Evolutionary conservation across 164 flowering plant genomes (phyloP).

Genomic region (Magnolia kwangsiensis): DNA sequence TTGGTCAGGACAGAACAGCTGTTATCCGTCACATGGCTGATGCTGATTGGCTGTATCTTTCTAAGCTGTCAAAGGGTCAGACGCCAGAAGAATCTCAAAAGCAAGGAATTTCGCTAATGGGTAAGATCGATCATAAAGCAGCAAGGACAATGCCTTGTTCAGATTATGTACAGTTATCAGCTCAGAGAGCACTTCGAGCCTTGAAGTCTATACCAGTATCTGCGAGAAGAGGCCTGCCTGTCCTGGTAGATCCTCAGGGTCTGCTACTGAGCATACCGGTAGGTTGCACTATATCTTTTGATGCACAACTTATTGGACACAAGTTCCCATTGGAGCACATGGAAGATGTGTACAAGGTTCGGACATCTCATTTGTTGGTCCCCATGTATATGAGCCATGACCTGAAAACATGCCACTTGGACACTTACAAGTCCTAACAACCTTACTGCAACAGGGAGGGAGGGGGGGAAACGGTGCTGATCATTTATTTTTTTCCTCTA

Average conservation of each 20-base stretch:
- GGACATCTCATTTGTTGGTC: neutral
- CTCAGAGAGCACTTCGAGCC: conserved; percentile 46
- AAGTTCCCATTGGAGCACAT: neutral
- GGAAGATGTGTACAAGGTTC: neutral
- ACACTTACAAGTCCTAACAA: no score
- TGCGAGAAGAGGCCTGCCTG: conserved; percentile 88
- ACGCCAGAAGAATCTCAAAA: conserved; percentile 18
- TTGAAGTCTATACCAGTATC: conserved; percentile 74
- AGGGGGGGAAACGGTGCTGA: no score
- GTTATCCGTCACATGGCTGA: conserved; percentile 72
- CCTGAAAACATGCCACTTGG: no score
- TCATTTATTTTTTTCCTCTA: no score
- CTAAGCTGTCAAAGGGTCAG: conserved; percentile 40
- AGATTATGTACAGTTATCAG: conserved; percentile 48
- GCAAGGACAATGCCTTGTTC: conserved; percentile 25
- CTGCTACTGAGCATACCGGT: conserved; percentile 74
- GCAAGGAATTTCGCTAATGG: neutral
- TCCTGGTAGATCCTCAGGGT: conserved; percentile 56
- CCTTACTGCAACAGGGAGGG: no score
- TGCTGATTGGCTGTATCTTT: conserved; percentile 82
- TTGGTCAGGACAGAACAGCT: conserved; percentile 32
- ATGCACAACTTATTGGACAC: neutral
- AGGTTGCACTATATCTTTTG: conserved; percentile 16
- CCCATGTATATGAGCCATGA: neutral
- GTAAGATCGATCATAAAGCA: conserved; percentile 10